phyloP scores from a whole-genome alignment of 305 asterid species.

The Fraxinus dipetala region DNA sequence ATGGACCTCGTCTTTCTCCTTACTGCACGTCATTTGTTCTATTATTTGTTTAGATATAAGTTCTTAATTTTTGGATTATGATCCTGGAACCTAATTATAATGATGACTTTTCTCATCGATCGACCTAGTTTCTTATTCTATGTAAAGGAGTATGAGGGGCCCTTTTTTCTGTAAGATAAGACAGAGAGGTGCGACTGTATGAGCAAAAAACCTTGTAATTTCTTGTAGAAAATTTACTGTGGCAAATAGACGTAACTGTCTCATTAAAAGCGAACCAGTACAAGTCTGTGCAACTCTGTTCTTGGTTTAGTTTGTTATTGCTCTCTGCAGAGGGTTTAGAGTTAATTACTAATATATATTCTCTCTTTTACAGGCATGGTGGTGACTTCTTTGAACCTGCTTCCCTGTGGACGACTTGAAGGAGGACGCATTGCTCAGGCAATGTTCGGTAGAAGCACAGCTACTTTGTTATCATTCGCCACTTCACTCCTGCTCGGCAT shows the following conservation, averaged over 20 bases:
- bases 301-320: neutral
- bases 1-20: too few species aligned
- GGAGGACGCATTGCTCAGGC: conserved; percentile 93
- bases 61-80: too few species aligned
- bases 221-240: neutral
- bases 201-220: neutral
- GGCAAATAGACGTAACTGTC: neutral
- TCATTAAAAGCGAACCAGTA: neutral
- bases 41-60: too few species aligned
- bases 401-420: conserved; percentile 84
- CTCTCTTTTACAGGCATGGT: conserved; percentile 62
- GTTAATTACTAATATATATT: neutral
- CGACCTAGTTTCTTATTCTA: too few species aligned
- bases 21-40: too few species aligned
- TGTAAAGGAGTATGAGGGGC: too few species aligned
- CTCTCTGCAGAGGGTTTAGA: neutral
- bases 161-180: too few species aligned
- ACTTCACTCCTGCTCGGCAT: conserved; percentile 66
- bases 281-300: neutral
- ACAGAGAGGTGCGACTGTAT: too few species aligned
- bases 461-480: conserved; percentile 53
- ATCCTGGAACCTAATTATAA: too few species aligned
- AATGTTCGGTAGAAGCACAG: conserved; percentile 66
- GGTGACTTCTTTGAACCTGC: conserved; percentile 82
- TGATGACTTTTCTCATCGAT: too few species aligned